Conservation (phyloP, 257 asterid genomes). For the Anisodus tanguticus region DNA sequence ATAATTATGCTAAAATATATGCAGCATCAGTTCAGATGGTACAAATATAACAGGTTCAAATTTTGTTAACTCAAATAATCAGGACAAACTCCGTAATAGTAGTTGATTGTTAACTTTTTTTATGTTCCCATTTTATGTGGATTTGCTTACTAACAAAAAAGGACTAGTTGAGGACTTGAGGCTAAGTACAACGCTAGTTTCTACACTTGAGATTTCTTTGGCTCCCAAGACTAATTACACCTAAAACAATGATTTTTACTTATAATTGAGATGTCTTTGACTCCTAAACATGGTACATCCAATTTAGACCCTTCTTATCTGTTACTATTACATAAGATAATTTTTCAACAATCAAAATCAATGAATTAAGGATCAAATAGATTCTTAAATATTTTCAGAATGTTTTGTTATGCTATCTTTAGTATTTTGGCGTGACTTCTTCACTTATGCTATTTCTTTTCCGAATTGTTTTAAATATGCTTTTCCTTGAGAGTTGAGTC, state of each 20-base stretch:
- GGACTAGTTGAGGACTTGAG: not conserved
- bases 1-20: not conserved
- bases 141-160: not conserved
- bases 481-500: too few species aligned
- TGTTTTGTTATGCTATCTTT: too few species aligned
- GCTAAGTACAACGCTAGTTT: not conserved
- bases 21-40: not conserved
- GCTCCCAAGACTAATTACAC: not conserved
- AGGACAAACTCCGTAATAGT: not conserved
- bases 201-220: not conserved
- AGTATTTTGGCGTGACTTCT: too few species aligned
- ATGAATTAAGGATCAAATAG: not conserved
- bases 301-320: constrained; percentile 3
- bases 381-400: too few species aligned
- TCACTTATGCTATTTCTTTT: too few species aligned
- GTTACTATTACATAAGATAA: not conserved
- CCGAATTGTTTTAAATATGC: too few species aligned
- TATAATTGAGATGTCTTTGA: constrained; percentile 14
- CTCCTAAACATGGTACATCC: not conserved
- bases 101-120: too few species aligned
- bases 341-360: not conserved
- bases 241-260: not conserved
- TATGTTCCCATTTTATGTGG: too few species aligned
- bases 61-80: not conserved
- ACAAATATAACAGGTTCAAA: not conserved